Evolutionary conservation across 768 basidiomycete species (phyloP), one percentile per base, ranked within the genome.

Genomic region (Suillus sp.): DNA sequence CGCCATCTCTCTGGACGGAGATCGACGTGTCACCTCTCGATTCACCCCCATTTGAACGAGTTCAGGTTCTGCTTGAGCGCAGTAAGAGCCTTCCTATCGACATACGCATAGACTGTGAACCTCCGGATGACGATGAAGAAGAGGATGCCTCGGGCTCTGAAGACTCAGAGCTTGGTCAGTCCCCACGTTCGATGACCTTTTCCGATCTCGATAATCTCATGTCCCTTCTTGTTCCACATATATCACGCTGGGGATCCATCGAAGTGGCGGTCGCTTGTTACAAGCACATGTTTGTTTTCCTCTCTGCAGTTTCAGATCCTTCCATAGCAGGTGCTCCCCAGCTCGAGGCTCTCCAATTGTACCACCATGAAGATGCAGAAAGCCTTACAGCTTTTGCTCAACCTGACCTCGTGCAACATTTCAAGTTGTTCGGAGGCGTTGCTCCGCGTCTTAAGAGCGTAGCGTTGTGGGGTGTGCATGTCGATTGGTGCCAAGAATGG

Each of bases 401-500:
- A 35, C 60, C 63, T 22, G 74, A 77, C 42, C 73, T 74, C 42
- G 78, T 77, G 2, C 62, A 61, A 6, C 64, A 65, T 42, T 84
- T 87, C 74, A 74, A 80, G 13, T 78, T 84, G 20, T 86, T 91
- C 68, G 79, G 83, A 3, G 80, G 82, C 30, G 80, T 80, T 20
- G 74, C 76, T 9, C 91, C 91, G 1, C 79, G 76, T 9, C 76
- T 92, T 16, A 74, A 71, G 22, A 68, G 74, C 4, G 72, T 85
- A 38, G 76, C 77, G 11, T 77, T 92, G 32, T 90, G 87, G 86
- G 90, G 89, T 43, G 86, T 91, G 5, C 90, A 90, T 65, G 72
- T 92, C 38, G 81, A 86, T 62, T 92, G 91, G 91, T 77, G 80
- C 35, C 75, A 78, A 38, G 77, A 80, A 18, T 70, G 79, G 25